These are phyloP conservation scores for Chaetomidium leptoderma DNA, from an alignment of 495 filamentous ascomycete genomes.

Conservation along the genomic window DNA sequence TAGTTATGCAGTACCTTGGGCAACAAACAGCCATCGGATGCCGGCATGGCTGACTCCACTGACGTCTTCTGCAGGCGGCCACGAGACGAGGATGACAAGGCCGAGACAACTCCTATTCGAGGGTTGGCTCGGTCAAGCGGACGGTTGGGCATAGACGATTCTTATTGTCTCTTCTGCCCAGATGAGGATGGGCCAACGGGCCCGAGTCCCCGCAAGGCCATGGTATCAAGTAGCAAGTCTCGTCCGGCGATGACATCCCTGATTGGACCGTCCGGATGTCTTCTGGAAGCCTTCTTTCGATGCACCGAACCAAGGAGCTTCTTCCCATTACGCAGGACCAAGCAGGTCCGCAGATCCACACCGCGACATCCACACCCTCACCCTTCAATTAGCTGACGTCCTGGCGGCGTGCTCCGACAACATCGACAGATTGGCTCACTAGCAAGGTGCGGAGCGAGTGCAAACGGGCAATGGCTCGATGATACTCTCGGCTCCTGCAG, in stretches of 20 bases:
- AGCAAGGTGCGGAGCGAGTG: background rate
- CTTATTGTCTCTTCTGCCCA: background rate
- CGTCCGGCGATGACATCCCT: constrained; percentile 8
- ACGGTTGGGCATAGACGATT: constrained; percentile 1
- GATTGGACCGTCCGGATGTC: constrained; percentile 12
- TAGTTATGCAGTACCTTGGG: too few relatives aligned
- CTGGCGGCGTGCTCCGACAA: background rate
- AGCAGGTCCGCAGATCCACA: background rate
- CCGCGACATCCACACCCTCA: background rate
- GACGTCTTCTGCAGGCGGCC: constrained; percentile 7
- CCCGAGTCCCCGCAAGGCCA: background rate
- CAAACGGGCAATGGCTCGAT: background rate
- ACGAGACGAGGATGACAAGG: background rate
- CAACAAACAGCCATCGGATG: constrained; percentile 5
- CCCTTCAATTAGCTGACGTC: constrained; percentile 1
- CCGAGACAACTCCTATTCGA: constrained; percentile 6
- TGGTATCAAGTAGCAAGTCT: background rate
- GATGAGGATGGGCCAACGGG: background rate
- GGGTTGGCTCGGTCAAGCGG: background rate
- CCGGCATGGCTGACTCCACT: constrained; percentile 7
- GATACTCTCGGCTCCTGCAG: background rate
- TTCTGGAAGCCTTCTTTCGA: constrained; percentile 22
- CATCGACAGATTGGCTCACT: constrained; percentile 1
- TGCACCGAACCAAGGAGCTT: constrained; percentile 3
- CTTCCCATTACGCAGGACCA: background rate